These are phyloP conservation scores for Acanthamoeba culbertsoni DNA, from an alignment of 208 protist species.

Conservation along the genomic window DNA sequence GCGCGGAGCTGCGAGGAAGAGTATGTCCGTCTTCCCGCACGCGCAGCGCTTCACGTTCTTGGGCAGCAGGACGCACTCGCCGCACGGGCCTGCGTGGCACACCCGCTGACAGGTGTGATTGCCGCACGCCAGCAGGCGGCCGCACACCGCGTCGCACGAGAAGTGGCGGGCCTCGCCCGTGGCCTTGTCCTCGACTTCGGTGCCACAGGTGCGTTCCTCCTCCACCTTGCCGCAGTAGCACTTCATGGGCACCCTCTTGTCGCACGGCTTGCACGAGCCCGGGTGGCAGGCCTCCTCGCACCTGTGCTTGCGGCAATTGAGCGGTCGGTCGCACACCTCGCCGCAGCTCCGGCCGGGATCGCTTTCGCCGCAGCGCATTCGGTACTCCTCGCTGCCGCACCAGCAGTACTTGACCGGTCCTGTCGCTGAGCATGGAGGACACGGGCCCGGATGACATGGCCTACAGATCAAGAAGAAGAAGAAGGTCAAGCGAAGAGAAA, in stretches of 20 bases:
- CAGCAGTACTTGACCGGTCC: constrained; percentile 65
- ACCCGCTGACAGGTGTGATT: constrained; percentile 68
- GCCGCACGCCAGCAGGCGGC: constrained; percentile 63
- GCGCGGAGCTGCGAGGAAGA: constrained; percentile 32
- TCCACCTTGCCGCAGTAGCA: constrained; percentile 90
- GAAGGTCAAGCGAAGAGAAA: background rate
- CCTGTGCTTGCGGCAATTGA: constrained; percentile 79
- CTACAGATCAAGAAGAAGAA: background rate
- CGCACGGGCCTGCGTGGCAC: constrained; percentile 78
- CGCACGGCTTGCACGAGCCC: constrained; percentile 88
- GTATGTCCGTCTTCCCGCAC: constrained; percentile 60
- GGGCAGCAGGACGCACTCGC: constrained; percentile 66
- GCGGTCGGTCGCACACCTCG: constrained; percentile 58
- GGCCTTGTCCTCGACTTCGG: constrained; percentile 16
- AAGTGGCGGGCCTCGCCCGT: background rate
- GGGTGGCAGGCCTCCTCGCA: constrained; percentile 86
- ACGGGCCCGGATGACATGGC: constrained; percentile 78
- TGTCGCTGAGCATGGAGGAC: constrained; percentile 64
- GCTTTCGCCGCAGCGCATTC: constrained; percentile 67
- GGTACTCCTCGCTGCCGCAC: constrained; percentile 68
- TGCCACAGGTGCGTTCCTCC: constrained; percentile 81
- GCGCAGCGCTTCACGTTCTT: constrained; percentile 45
- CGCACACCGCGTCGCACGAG: constrained; percentile 80
- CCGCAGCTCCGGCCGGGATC: constrained; percentile 69
- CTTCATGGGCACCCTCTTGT: constrained; percentile 72